Evolutionary conservation across 2,329 filamentous ascomycete species (phyloP).

Genomic region (Sporothrix sp.): DNA sequence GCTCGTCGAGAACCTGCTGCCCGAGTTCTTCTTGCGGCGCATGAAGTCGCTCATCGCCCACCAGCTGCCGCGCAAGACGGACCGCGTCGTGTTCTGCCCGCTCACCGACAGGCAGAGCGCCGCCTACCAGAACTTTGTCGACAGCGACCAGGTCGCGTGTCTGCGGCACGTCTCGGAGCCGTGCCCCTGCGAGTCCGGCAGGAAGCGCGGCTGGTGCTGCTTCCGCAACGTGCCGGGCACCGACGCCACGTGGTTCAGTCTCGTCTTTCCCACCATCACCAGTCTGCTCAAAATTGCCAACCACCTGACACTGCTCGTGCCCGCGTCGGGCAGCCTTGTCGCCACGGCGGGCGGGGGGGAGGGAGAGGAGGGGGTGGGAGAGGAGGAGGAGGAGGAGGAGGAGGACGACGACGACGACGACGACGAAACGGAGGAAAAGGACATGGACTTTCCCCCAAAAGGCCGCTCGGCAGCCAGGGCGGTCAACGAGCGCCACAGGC

Average conservation of each 20-base stretch:
- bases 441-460: no score
- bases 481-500: constrained; percentile 57
- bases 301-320: constrained; percentile 82
- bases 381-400: background rate
- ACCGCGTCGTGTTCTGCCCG: constrained; percentile 90
- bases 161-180: constrained; percentile 58
- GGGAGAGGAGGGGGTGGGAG: background rate
- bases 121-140: constrained; percentile 76
- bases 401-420: background rate
- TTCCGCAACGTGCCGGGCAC: constrained; percentile 39
- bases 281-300: constrained; percentile 83
- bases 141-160: constrained; percentile 56
- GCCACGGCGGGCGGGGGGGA: background rate
- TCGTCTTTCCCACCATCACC: constrained; percentile 77
- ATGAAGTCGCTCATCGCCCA: constrained; percentile 90
- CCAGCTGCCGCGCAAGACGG: constrained; percentile 88
- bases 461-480: background rate
- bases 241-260: constrained; percentile 49
- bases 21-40: constrained; percentile 79
- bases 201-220: constrained; percentile 76
- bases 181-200: constrained; percentile 61
- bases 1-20: constrained; percentile 77
- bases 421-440: background rate
- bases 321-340: constrained; percentile 48
- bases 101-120: constrained; percentile 70